These are phyloP conservation scores for Tinospora cordifolia DNA, from an alignment of 164 flowering plant genomes.

Conservation along the genomic window DNA sequence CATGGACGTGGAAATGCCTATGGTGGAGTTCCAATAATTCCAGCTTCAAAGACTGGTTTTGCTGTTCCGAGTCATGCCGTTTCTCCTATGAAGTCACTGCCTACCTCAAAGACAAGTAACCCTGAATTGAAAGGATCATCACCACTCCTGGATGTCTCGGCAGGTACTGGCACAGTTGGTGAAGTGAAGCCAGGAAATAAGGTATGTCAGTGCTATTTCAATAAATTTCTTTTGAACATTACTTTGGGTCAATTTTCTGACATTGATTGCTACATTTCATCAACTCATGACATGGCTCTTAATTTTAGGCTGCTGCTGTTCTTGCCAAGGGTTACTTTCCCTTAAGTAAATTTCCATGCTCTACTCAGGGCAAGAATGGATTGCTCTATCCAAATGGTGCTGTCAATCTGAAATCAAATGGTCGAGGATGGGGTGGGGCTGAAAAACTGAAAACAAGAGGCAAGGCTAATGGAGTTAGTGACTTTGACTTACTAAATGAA, in stretches of 20 bases:
- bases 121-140: slow-evolving; percentile 22
- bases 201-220: slow-evolving; percentile 21
- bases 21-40: slow-evolving; percentile 22
- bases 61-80: slow-evolving; percentile 23
- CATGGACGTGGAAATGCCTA: slow-evolving; percentile 27
- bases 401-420: slow-evolving; percentile 27
- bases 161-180: slow-evolving; percentile 22
- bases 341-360: slow-evolving; percentile 1
- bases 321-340: slow-evolving; percentile 23
- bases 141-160: slow-evolving; percentile 23
- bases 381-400: slow-evolving; percentile 30
- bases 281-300: slow-evolving; percentile 24
- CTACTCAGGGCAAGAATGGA: slow-evolving; percentile 8
- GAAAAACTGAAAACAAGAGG: slow-evolving; percentile 40
- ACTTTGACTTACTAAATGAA: slow-evolving; percentile 36
- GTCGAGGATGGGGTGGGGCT: slow-evolving; percentile 25
- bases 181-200: slow-evolving; percentile 33
- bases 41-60: slow-evolving; percentile 21
- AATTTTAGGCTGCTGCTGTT: slow-evolving; percentile 30
- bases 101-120: slow-evolving; percentile 20
- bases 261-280: slow-evolving; percentile 12
- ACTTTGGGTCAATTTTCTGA: too few species aligned
- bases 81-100: slow-evolving; percentile 21
- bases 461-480: slow-evolving; percentile 26
- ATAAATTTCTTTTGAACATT: neutral